phyloP scores from a whole-genome alignment of 2,329 filamentous ascomycete species.

The Penicillium sp. region DNA sequence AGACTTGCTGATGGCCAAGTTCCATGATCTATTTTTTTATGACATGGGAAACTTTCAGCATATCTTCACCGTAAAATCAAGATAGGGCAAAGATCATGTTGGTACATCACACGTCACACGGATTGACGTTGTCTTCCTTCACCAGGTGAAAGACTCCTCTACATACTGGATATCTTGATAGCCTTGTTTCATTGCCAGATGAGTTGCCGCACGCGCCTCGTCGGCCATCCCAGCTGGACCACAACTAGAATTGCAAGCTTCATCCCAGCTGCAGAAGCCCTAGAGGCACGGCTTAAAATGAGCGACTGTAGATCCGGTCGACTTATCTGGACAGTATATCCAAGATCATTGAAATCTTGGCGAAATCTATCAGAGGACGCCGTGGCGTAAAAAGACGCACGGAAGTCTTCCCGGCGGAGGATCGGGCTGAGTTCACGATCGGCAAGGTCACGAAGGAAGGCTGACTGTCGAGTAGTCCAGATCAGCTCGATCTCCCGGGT shows the following conservation, averaged over 20 bases:
- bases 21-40: neutral
- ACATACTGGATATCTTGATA: slow-evolving; percentile 50
- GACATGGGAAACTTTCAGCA: neutral
- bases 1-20: neutral
- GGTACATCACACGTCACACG: neutral
- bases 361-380: neutral
- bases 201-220: slow-evolving; percentile 50
- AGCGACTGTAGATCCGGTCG: slow-evolving; percentile 48
- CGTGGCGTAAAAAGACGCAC: slow-evolving; percentile 41
- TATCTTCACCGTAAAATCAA: neutral
- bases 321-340: slow-evolving; percentile 38
- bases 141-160: slow-evolving; percentile 55
- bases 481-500: slow-evolving; percentile 41
- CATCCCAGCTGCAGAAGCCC: slow-evolving; percentile 35
- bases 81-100: slow-evolving; percentile 2
- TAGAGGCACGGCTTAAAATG: slow-evolving; percentile 43
- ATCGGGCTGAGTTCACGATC: slow-evolving; percentile 35
- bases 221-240: slow-evolving; percentile 55
- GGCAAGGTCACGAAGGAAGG: slow-evolving; percentile 40
- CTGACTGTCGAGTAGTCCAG: slow-evolving; percentile 43
- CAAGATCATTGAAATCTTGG: slow-evolving; percentile 10
- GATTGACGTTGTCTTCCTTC: slow-evolving; percentile 1
- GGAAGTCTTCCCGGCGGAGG: slow-evolving; percentile 39
- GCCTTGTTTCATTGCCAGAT: slow-evolving; percentile 43
- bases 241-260: slow-evolving; percentile 52